Percentiles rank a stretch among this genome's conserved stretches.
Evolutionary conservation across 306 rosid species (phyloP).

Genomic region (Citrullus colocynthis): DNA sequence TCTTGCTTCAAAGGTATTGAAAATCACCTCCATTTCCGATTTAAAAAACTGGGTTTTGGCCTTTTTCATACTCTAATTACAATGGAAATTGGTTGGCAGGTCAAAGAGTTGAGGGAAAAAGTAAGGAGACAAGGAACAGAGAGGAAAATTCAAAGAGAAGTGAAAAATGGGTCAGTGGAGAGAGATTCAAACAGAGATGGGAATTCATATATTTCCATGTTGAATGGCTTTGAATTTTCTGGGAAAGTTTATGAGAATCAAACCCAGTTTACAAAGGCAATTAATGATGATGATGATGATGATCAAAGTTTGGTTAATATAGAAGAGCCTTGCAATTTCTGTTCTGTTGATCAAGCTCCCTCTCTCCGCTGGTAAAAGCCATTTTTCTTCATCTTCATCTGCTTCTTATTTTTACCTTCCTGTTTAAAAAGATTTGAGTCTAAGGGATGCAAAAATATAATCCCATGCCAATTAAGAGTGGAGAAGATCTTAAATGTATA

Average conservation of each 20-base stretch:
- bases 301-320: conserved; percentile 33
- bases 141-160: conserved; percentile 3
- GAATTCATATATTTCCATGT: neutral
- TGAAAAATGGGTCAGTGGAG: conserved; percentile 24
- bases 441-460: no score
- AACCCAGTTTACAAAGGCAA: conserved; percentile 25
- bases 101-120: conserved; percentile 38
- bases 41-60: neutral
- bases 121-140: conserved; percentile 11
- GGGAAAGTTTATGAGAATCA: conserved; percentile 29
- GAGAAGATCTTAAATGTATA: neutral
- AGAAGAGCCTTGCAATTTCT: conserved; percentile 47
- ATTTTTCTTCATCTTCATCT: neutral
- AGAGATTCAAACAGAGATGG: conserved; percentile 8
- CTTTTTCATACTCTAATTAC: neutral
- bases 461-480: no score
- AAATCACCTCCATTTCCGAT: neutral
- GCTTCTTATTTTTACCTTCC: neutral
- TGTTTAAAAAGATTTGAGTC: no score
- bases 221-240: conserved; percentile 31
- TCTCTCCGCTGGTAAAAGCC: conserved; percentile 29
- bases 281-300: conserved; percentile 1
- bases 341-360: conserved; percentile 72
- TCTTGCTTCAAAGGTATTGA: conserved; percentile 33
- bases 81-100: conserved; percentile 17